phyloP scores from a whole-genome alignment of 805 yeast species.

The Saturnispora silvae region DNA sequence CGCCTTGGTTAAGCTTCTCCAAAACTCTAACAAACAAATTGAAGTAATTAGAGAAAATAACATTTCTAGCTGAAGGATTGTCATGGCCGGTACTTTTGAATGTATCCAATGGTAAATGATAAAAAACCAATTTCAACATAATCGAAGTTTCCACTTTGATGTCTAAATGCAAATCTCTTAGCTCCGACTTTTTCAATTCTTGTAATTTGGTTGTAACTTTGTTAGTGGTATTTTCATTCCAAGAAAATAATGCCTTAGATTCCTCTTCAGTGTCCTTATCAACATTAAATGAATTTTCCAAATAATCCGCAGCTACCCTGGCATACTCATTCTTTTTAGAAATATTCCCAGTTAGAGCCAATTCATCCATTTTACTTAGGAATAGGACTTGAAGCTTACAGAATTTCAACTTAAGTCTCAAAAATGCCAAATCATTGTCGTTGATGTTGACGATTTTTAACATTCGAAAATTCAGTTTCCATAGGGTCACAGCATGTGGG shows the following conservation, averaged over 20 bases:
- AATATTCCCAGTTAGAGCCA: conserved; percentile 23
- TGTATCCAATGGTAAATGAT: conserved; percentile 51
- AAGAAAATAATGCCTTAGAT: conserved; percentile 4
- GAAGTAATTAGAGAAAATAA: conserved; percentile 61
- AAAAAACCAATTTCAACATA: conserved; percentile 45
- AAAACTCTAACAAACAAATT: conserved; percentile 45
- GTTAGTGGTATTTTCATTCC: conserved; percentile 5
- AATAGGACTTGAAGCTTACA: conserved; percentile 24
- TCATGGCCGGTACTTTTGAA: conserved; percentile 30
- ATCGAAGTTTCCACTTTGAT: conserved; percentile 42
- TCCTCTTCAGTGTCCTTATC: conserved; percentile 3
- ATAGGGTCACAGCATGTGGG: conserved; percentile 18
- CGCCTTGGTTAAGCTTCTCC: conserved; percentile 31
- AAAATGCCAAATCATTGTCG: conserved; percentile 16
- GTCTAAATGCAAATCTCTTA: conserved; percentile 22
- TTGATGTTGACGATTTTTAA: conserved; percentile 17
- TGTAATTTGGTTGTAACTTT: conserved; percentile 10
- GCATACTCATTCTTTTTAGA: conserved; percentile 25
- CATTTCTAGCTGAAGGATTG: conserved; percentile 27
- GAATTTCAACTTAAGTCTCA: conserved; percentile 23
- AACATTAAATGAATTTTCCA: conserved; percentile 24
- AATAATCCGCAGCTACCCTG: conserved; percentile 24
- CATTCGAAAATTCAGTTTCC: conserved; percentile 20
- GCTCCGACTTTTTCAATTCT: conserved; percentile 18
- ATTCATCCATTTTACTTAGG: conserved; percentile 19